These are phyloP conservation scores for Tuber calosporum DNA, from an alignment of 495 filamentous ascomycete species.

Conservation along the genomic window DNA sequence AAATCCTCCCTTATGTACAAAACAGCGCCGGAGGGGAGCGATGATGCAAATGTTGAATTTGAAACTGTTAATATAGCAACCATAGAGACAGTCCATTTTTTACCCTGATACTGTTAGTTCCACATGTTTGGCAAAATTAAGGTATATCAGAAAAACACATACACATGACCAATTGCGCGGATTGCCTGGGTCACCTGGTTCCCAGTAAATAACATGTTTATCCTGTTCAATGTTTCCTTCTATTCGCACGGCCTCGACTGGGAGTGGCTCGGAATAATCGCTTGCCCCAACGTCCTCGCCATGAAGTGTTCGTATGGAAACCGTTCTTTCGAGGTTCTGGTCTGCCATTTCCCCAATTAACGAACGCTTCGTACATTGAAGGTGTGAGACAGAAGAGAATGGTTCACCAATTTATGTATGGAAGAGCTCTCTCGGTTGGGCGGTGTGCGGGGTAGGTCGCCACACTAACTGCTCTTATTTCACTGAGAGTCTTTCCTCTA, in stretches of 20 bases:
- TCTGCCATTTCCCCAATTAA: slow-evolving; percentile 9
- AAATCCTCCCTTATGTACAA: slow-evolving; percentile 46
- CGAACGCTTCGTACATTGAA: neutral
- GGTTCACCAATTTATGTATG: neutral
- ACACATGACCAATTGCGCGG: slow-evolving; percentile 50
- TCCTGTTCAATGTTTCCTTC: slow-evolving; percentile 16
- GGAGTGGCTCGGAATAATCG: slow-evolving; percentile 23
- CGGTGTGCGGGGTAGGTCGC: neutral
- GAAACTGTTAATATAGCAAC: slow-evolving; percentile 48
- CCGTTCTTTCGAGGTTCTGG: slow-evolving; percentile 23
- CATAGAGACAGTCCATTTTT: slow-evolving; percentile 47
- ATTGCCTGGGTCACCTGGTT: slow-evolving; percentile 48
- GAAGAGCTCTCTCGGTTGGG: neutral
- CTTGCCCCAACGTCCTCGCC: slow-evolving; percentile 15
- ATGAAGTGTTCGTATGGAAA: slow-evolving; percentile 27
- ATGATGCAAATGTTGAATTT: slow-evolving; percentile 53
- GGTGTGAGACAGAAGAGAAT: neutral
- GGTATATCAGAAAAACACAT: neutral
- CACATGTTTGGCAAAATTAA: slow-evolving; percentile 3
- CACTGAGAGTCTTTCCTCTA: neutral
- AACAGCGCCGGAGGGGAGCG: slow-evolving; percentile 49
- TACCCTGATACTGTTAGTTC: slow-evolving; percentile 16
- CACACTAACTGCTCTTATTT: neutral
- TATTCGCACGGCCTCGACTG: slow-evolving; percentile 19
- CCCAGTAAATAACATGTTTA: slow-evolving; percentile 43